Evolutionary conservation across 176 grass and related monocot species (phyloP), one percentile per base, ranked within the genome.

Genomic region (Microstegium vimineum): DNA sequence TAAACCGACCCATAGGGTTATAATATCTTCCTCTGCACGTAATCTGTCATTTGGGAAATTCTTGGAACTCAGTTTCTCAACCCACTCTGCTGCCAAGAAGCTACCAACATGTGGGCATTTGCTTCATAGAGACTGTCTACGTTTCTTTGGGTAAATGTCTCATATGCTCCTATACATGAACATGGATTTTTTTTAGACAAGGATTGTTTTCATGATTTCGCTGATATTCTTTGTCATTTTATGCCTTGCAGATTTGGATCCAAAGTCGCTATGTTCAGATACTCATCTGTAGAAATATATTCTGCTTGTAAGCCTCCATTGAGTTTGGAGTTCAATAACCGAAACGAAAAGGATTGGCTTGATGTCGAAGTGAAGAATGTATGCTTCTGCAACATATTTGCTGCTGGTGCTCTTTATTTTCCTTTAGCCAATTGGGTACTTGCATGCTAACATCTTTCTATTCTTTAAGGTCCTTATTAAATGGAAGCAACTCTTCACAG

Each of bases 41-140:
- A 93, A 86, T 89, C 81, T 98, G 18, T 94, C 92, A 25, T 98
- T 98, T 74, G 92, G 90, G 31, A 98, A 98, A 68, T 98, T 98
- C 78, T 85, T 98, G 76, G 92, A 98, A 78, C 88, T 98, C 36
- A 94, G 95, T 83, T 98, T 98, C 86, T 98, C 92, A 62, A 89
- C 88, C 25, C 91, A 94, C 68, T 89, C 91, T 77, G 78, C 92
- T 76, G 90, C 85, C 79, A 91, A 82, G 87, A 94, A 92, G 82
- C 62, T 98, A 76, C 84, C 87, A 38, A 82, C 79, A 79, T 98
- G 95, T 86, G 92, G 90, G 15, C 95, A 93, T 90, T 89, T 86
- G 60, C 80, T 98, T 80, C 90, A 98, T 71, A 94, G 95, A 66
- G 95, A 98, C 67, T 94, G 93, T 38, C 76, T 98, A 75, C 84